A percentile compares a stretch with the other conserved stretches of the same genome.
These are phyloP conservation scores for Leptographium radiaticola DNA, from an alignment of 2,329 filamentous ascomycete species.

Conservation along the genomic window DNA sequence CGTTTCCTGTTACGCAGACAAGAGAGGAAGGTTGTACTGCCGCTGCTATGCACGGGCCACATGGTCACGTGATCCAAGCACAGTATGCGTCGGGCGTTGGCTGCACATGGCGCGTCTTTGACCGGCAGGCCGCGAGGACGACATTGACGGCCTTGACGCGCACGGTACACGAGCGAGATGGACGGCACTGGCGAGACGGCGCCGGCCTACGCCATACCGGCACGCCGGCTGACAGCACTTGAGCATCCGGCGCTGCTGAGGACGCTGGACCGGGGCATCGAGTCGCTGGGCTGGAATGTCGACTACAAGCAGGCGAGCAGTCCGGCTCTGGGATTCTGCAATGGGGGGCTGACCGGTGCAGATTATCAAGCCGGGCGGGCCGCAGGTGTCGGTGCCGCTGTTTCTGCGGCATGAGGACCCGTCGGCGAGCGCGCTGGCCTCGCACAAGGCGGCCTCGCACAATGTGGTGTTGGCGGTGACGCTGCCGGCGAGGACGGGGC, in stretches of 20 bases:
- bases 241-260: slow-evolving; percentile 30
- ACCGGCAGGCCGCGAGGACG: no score
- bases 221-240: slow-evolving; percentile 25
- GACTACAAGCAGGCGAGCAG: slow-evolving; percentile 23
- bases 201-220: slow-evolving; percentile 23
- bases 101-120: no score
- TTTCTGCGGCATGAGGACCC: slow-evolving; percentile 70
- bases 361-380: slow-evolving; percentile 31
- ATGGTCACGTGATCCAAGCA: no score
- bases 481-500: slow-evolving; percentile 73
- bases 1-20: no score
- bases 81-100: no score
- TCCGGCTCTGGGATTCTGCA: no score
- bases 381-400: slow-evolving; percentile 45
- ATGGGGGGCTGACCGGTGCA: slow-evolving; percentile 11
- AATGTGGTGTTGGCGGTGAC: slow-evolving; percentile 80
- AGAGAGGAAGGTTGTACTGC: no score
- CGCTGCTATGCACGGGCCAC: no score
- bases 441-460: slow-evolving; percentile 61
- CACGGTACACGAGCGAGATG: not conserved
- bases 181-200: slow-evolving; percentile 13
- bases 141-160: no score
- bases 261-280: slow-evolving; percentile 27
- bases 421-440: slow-evolving; percentile 64
- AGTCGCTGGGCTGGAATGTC: slow-evolving; percentile 25